Evolutionary conservation across 768 basidiomycete genomes (phyloP).

Genomic region (Naganishia vaughanmartiniae): DNA sequence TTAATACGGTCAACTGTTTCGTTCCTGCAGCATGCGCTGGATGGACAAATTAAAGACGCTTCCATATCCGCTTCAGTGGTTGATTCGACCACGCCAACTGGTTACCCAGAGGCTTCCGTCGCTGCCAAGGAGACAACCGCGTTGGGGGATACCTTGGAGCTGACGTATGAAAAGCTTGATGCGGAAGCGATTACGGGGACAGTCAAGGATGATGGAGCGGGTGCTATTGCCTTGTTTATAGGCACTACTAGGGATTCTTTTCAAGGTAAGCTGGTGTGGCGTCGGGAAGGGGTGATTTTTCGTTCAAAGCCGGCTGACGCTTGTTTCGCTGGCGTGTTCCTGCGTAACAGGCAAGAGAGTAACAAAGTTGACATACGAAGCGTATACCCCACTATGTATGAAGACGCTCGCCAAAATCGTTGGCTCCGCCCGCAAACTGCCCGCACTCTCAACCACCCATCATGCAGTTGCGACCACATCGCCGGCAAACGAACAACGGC

Average conservation of each 20-base stretch:
- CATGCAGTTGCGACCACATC: slow-evolving; percentile 31
- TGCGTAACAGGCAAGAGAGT: slow-evolving; percentile 63
- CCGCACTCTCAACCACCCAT: slow-evolving; percentile 35
- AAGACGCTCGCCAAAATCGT: slow-evolving; percentile 70
- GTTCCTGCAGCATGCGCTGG: not conserved
- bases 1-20: not conserved
- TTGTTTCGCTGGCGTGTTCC: not conserved
- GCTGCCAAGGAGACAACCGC: slow-evolving; percentile 42
- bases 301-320: too few relatives aligned
- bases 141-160: slow-evolving; percentile 58
- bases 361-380: slow-evolving; percentile 74
- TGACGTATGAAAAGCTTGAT: slow-evolving; percentile 65
- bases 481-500: slow-evolving; percentile 33
- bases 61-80: not conserved
- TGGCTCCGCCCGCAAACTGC: slow-evolving; percentile 52
- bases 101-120: slow-evolving; percentile 25
- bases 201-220: slow-evolving; percentile 65
- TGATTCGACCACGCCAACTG: slow-evolving; percentile 2
- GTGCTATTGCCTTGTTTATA: slow-evolving; percentile 73
- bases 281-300: too few relatives aligned
- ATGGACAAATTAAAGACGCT: not conserved
- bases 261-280: slow-evolving; percentile 61
- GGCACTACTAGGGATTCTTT: slow-evolving; percentile 84
- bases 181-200: slow-evolving; percentile 61
- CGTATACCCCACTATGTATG: slow-evolving; percentile 75